Conservation (phyloP, 345 rosid genomes). For the Gossypium anomalum region DNA sequence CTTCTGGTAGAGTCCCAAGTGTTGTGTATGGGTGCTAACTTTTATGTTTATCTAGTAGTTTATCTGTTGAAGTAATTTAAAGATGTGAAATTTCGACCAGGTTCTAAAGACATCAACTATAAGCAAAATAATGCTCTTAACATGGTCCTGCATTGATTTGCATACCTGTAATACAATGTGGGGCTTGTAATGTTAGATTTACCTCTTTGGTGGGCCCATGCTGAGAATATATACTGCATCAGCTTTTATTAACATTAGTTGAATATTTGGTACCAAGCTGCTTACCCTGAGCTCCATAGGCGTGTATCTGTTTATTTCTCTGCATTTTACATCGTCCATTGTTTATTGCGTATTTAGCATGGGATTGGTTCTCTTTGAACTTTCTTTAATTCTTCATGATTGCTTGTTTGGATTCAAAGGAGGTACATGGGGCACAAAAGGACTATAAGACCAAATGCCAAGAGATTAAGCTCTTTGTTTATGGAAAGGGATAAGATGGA, state of each 20-base stretch:
- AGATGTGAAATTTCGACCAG: slow-evolving; percentile 1
- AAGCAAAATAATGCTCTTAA: background rate
- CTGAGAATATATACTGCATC: background rate
- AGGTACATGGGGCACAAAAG: slow-evolving; percentile 95
- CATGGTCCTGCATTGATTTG: background rate
- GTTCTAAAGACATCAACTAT: background rate
- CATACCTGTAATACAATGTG: background rate
- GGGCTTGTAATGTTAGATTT: background rate
- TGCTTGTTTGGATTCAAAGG: slow-evolving; percentile 37
- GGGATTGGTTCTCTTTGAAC: background rate
- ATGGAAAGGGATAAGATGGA: slow-evolving; percentile 61
- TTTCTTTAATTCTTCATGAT: background rate
- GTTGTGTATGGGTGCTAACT: background rate
- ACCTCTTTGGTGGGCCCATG: background rate
- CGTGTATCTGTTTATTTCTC: background rate
- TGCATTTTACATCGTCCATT: background rate
- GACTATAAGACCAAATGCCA: slow-evolving; percentile 91
- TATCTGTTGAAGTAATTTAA: background rate
- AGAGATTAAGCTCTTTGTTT: slow-evolving; percentile 75
- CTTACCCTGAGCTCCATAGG: background rate
- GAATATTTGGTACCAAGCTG: background rate
- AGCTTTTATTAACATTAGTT: slow-evolving; percentile 1
- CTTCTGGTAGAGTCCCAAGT: background rate
- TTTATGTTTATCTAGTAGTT: background rate
- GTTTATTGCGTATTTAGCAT: background rate